Base-by-base conservation (phyloP, 2,329 filamentous ascomycete genomes). In the Alternaria gansuensis region DNA sequence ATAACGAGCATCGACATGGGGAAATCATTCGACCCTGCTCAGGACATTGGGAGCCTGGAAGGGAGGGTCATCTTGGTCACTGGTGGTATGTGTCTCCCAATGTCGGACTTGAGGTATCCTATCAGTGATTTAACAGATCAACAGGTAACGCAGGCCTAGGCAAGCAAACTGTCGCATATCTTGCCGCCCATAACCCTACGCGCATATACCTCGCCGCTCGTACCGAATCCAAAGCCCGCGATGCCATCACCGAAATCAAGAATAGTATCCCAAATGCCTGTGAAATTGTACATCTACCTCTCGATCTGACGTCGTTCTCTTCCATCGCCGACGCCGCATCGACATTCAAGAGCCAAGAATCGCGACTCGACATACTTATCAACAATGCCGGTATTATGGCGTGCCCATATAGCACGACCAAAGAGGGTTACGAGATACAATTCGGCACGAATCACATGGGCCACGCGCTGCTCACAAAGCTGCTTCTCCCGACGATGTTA, bases 391-490 rank as follows among this genome's bases (percentile, higher is more conserved):
- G 81, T 37, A 73, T 83, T 53, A 79, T 78, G 73, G 73, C 72
- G 0, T 62, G 54, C 0, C 72, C 76, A 1, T 75, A 80, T 39
- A 69, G 64, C 24, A 69, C 74, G 2, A 83, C 82, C 0, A 71
- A 76, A 17, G 81, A 84, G 41, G 82, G 81, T 41, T 83, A 82
- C 60, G 82, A 85, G 66, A 75, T 80, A 31, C 81, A 83, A 51
- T 80, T 84, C 56, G 83, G 81, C 31, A 83, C 80, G 9, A 84
- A 85, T 62, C 80, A 84, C 71, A 71, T 84, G 60, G 83, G 81
- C n/a, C 82, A 83, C 60, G 80, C 81, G 3, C 74, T 84, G 0
- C 65, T 84, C 11, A 82, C 77, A 8, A 80, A 80, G 36, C 73
- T 82, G 2, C 75, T 85, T 0, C 67, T 83, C 1, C 81, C 80